These are phyloP conservation scores for Naumovozyma castellii DNA, from an alignment of 805 yeast genomes.

Conservation along the genomic window DNA sequence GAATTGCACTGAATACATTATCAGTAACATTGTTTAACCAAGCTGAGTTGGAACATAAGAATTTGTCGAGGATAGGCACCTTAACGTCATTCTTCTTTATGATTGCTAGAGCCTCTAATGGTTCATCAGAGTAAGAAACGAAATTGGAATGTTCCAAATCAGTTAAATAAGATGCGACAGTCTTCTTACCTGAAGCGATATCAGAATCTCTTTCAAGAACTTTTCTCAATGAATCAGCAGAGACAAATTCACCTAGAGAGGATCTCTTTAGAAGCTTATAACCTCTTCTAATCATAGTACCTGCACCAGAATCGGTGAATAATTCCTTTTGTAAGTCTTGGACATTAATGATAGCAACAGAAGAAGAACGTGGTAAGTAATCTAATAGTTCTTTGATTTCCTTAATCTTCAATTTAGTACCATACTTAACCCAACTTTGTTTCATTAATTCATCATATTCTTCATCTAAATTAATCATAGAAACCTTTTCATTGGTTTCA, in stretches of 20 bases:
- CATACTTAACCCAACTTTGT: constrained; percentile 97
- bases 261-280: constrained; percentile 71
- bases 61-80: constrained; percentile 71
- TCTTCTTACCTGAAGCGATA: constrained; percentile 55
- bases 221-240: constrained; percentile 66
- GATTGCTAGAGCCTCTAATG: constrained; percentile 86
- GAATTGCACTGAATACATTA: constrained; percentile 76
- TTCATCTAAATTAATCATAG: constrained; percentile 88
- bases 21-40: constrained; percentile 98
- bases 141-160: constrained; percentile 52
- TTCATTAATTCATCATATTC: constrained; percentile 86
- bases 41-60: constrained; percentile 78
- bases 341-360: constrained; percentile 95
- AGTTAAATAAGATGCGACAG: constrained; percentile 76
- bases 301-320: constrained; percentile 98
- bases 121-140: constrained; percentile 89
- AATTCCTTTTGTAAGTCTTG: constrained; percentile 92
- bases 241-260: constrained; percentile 56
- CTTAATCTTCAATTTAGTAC: constrained; percentile 92
- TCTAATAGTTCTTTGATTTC: constrained; percentile 92
- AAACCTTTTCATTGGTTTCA: constrained; percentile 78
- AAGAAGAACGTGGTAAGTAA: constrained; percentile 91
- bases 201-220: constrained; percentile 73
- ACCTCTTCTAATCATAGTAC: constrained; percentile 96
- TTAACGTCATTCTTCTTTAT: constrained; percentile 44